A percentile compares a stretch with the other conserved stretches of the same genome.
Evolutionary conservation across 305 asterid species (phyloP).

Genomic region (Solanum hybrid): DNA sequence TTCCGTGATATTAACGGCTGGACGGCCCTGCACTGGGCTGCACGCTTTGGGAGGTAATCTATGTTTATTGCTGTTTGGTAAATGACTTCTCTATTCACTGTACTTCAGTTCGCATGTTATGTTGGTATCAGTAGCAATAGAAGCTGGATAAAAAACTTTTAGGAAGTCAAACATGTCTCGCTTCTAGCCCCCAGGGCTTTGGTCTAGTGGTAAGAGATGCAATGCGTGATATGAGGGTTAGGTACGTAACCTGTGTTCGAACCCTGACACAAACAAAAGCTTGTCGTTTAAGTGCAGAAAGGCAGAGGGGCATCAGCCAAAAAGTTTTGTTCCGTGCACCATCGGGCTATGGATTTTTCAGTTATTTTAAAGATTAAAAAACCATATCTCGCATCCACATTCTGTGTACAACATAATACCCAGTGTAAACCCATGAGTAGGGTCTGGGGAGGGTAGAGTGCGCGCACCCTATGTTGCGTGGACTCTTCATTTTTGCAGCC

Average conservation of each 20-base stretch:
- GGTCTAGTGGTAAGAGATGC: neutral
- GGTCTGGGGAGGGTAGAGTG: neutral
- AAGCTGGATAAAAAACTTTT: neutral
- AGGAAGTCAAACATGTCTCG: neutral
- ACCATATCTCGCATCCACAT: neutral
- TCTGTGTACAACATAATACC: neutral
- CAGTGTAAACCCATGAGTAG: neutral
- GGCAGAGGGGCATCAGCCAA: neutral
- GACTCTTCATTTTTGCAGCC: no score
- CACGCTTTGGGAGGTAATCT: slow-evolving; percentile 82
- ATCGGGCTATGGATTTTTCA: neutral
- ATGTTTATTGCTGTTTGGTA: neutral
- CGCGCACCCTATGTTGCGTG: neutral
- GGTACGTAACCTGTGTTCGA: neutral
- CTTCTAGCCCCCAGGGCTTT: neutral
- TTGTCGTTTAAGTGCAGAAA: neutral
- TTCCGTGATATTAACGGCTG: slow-evolving; percentile 90
- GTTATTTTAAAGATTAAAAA: neutral
- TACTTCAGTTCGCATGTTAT: neutral
- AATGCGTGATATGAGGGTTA: neutral
- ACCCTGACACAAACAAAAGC: neutral
- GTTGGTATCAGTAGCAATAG: neutral
- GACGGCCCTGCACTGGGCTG: slow-evolving; percentile 99
- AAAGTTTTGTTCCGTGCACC: neutral
- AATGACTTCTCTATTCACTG: neutral